Conservation (phyloP, 805 yeast species). For the Ogataea corticis region DNA sequence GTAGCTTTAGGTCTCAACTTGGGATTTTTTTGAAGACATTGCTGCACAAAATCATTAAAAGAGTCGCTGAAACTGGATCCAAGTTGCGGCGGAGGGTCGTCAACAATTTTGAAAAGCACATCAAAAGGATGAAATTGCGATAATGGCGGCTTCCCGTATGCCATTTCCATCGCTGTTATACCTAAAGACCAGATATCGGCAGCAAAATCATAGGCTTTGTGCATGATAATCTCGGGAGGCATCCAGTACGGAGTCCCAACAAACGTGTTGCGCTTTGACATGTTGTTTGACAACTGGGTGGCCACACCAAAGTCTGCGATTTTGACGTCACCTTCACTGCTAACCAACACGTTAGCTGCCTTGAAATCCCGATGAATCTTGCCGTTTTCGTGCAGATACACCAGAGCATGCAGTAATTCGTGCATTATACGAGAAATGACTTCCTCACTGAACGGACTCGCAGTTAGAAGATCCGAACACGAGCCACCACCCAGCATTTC, state of each 20-base stretch:
- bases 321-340: conserved; percentile 72
- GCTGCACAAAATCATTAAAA: conserved; percentile 66
- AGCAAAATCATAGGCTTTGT: conserved; percentile 59
- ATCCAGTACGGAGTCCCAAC: conserved; percentile 68
- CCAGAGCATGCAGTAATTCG: conserved; percentile 59
- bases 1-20: conserved; percentile 63
- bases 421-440: conserved; percentile 53
- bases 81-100: conserved; percentile 45
- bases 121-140: conserved; percentile 55
- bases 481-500: conserved; percentile 82
- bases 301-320: conserved; percentile 97
- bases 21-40: conserved; percentile 75
- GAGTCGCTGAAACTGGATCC: conserved; percentile 36
- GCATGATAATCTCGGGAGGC: conserved; percentile 61
- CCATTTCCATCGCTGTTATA: conserved; percentile 73
- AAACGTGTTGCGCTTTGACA: conserved; percentile 51
- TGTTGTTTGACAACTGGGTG: conserved; percentile 62
- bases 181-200: conserved; percentile 85
- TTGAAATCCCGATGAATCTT: conserved; percentile 92
- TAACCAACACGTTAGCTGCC: conserved; percentile 84
- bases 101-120: conserved; percentile 52
- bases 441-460: conserved; percentile 60
- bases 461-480: conserved; percentile 59
- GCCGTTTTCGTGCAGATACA: conserved; percentile 66
- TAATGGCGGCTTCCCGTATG: conserved; percentile 72